These are phyloP conservation scores for Amniculicola lignicola DNA, from an alignment of 495 filamentous ascomycete species.

Conservation along the genomic window DNA sequence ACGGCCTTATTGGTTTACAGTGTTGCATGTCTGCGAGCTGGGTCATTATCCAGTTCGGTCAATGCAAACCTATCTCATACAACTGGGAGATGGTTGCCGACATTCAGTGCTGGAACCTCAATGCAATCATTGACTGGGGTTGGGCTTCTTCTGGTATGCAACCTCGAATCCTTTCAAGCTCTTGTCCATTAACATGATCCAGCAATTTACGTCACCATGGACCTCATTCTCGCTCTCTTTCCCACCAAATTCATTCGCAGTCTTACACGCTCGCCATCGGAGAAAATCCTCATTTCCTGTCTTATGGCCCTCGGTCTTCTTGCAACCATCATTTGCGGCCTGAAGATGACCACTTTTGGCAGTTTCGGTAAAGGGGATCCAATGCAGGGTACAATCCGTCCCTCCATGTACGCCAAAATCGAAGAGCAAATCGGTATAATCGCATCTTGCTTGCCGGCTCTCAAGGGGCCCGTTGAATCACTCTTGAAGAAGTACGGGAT, in stretches of 20 bases:
- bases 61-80: constrained; percentile 7
- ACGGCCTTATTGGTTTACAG: constrained; percentile 12
- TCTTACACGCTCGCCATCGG: constrained; percentile 6
- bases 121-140: constrained; percentile 11
- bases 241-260: constrained; percentile 16
- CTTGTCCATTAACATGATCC: neutral
- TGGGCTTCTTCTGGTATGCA: constrained; percentile 18
- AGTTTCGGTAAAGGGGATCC: constrained; percentile 16
- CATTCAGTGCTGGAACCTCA: constrained; percentile 12
- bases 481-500: constrained; percentile 8
- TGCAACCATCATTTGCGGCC: constrained; percentile 9
- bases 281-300: constrained; percentile 16
- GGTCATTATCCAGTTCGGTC: constrained; percentile 17
- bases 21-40: constrained; percentile 7
- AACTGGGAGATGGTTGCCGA: constrained; percentile 15
- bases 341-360: constrained; percentile 22
- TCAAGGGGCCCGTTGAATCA: constrained; percentile 14
- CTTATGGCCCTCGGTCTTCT: constrained; percentile 26
- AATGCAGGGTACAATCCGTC: constrained; percentile 17
- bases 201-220: constrained; percentile 16
- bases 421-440: constrained; percentile 25
- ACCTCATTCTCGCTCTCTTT: constrained; percentile 19
- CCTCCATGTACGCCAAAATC: constrained; percentile 23
- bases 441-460: constrained; percentile 10
- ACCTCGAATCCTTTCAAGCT: too few species aligned